phyloP scores from a whole-genome alignment of 805 yeast species.

The Candida bentonensis region DNA sequence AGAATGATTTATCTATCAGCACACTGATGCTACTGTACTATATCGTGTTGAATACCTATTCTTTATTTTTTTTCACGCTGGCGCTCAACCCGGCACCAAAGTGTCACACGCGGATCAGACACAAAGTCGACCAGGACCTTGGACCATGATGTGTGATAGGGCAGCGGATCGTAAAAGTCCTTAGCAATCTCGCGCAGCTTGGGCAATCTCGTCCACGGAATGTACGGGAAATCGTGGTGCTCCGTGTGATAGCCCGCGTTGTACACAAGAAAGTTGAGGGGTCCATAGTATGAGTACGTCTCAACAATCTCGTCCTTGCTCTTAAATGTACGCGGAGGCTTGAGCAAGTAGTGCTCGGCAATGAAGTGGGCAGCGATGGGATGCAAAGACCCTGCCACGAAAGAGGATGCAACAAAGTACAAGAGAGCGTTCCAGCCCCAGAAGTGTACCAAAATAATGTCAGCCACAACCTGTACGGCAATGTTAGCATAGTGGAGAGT shows the following conservation, averaged over 20 bases:
- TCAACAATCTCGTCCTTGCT: constrained; percentile 34
- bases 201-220: constrained; percentile 78
- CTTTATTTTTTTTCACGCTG: constrained; percentile 12
- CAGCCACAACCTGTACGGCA: constrained; percentile 42
- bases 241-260: constrained; percentile 91
- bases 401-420: constrained; percentile 63
- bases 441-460: constrained; percentile 37
- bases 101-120: constrained; percentile 46
- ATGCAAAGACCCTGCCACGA: constrained; percentile 82
- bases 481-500: constrained; percentile 60
- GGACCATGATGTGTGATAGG: constrained; percentile 65
- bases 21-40: neutral
- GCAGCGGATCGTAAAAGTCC: constrained; percentile 74
- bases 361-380: constrained; percentile 94
- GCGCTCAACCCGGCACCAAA: constrained; percentile 77
- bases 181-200: constrained; percentile 49
- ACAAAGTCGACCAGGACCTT: constrained; percentile 63
- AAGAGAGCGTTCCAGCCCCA: constrained; percentile 54
- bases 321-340: constrained; percentile 10
- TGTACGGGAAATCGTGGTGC: constrained; percentile 89
- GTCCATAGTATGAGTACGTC: constrained; percentile 81
- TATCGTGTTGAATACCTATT: neutral
- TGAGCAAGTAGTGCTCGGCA: constrained; percentile 78
- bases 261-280: constrained; percentile 67
- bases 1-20: neutral